A percentile compares a stretch with the other conserved stretches of the same genome.
Conservation (phyloP, 108 stramenopile genomes). For the Nitzschia sp. region DNA sequence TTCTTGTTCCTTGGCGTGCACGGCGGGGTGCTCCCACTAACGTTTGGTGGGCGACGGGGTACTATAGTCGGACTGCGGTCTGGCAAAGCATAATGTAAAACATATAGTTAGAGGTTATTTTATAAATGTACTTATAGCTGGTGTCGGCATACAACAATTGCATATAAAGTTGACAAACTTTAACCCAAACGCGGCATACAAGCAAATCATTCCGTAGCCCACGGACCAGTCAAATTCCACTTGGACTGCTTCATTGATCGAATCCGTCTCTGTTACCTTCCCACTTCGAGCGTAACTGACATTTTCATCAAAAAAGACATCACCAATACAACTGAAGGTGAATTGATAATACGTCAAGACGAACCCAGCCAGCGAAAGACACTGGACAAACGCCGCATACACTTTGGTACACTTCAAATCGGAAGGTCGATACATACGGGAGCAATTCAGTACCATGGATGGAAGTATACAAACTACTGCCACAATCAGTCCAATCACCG, state of each 20-base stretch:
- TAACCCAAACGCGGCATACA: conserved; percentile 15
- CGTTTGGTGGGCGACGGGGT: too few species aligned
- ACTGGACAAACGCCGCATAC: neutral
- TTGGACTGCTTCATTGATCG: neutral
- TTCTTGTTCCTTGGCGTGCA: too few species aligned
- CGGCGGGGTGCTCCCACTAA: too few species aligned
- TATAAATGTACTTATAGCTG: too few species aligned
- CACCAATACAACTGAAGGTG: conserved; percentile 4
- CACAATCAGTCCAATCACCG: conserved; percentile 12
- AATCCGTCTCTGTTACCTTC: neutral
- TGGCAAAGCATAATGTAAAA: too few species aligned
- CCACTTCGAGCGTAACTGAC: neutral
- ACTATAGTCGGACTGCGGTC: too few species aligned
- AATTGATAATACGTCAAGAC: conserved; percentile 8
- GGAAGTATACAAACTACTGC: conserved; percentile 8
- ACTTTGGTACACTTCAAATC: conserved; percentile 26
- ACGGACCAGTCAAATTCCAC: conserved; percentile 24
- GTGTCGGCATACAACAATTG: conserved; percentile 31
- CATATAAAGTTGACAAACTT: conserved; percentile 16
- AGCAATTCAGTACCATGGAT: neutral
- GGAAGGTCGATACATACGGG: conserved; percentile 8
- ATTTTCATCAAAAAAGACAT: neutral
- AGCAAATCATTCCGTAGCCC: conserved; percentile 13
- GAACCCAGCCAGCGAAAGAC: conserved; percentile 11
- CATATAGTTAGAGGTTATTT: too few species aligned